Percentiles rank a stretch among this genome's conserved stretches.
Evolutionary conservation across 2,329 filamentous ascomycete species (phyloP).

Genomic region (Lecanicillium sp.): DNA sequence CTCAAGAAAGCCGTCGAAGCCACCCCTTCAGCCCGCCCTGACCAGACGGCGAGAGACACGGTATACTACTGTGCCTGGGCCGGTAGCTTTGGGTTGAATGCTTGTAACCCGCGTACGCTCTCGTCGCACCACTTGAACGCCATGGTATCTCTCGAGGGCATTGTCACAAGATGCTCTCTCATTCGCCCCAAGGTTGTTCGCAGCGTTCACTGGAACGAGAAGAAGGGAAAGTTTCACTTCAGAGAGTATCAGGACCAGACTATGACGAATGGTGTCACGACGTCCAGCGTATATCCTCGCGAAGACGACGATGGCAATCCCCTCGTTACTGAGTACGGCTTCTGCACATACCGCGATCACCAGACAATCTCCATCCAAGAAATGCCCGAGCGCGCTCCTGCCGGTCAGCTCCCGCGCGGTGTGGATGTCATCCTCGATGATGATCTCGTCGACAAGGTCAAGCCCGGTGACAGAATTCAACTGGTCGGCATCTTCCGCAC

Average conservation of each 20-base stretch:
- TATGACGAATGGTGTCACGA: conserved; percentile 87
- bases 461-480: conserved; percentile 93
- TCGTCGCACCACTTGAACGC: conserved; percentile 85
- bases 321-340: conserved; percentile 89
- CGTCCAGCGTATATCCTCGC: conserved; percentile 86
- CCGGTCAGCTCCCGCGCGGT: conserved; percentile 87
- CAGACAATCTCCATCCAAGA: conserved; percentile 98
- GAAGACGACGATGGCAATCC: conserved; percentile 91
- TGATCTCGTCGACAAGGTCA: conserved; percentile 88
- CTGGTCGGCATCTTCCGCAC: conserved; percentile 95
- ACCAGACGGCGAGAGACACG: conserved; percentile 69
- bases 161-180: conserved; percentile 91
- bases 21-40: conserved; percentile 64
- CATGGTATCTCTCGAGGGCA: conserved; percentile 96
- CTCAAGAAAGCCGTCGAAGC: conserved; percentile 83
- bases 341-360: conserved; percentile 91
- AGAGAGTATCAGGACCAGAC: conserved; percentile 94
- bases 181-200: conserved; percentile 97
- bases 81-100: conserved; percentile 89
- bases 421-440: conserved; percentile 97
- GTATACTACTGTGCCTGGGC: conserved; percentile 97
- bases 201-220: conserved; percentile 94
- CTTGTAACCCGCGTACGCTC: conserved; percentile 89
- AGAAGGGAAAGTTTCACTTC: conserved; percentile 76
- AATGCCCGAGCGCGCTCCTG: conserved; percentile 95